Evolutionary conservation across 495 filamentous ascomycete species (phyloP).

Genomic region (Penicillium manginii): DNA sequence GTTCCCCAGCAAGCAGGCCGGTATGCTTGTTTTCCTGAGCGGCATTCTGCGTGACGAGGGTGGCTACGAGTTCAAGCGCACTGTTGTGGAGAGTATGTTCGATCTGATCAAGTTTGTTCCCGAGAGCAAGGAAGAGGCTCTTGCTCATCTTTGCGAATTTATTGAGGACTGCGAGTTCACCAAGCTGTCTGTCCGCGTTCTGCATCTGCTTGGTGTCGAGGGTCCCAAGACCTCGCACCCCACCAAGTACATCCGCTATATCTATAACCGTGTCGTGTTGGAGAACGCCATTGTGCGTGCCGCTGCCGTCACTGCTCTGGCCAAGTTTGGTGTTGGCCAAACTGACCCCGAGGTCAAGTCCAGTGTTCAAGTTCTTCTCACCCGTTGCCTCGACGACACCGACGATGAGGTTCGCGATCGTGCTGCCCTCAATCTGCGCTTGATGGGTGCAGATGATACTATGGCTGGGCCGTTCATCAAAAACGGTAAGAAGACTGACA

Average conservation of each 20-base stretch:
- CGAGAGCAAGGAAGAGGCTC: conserved; percentile 94
- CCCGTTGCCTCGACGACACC: conserved; percentile 91
- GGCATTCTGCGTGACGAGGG: conserved; percentile 95
- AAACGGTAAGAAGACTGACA: conserved; percentile 66
- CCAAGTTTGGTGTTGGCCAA: conserved; percentile 96
- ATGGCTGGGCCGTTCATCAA: conserved; percentile 84
- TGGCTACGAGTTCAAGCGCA: conserved; percentile 97
- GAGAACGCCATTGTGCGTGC: conserved; percentile 97
- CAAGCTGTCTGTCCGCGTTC: conserved; percentile 91
- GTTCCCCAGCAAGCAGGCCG: conserved; percentile 96
- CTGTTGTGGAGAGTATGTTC: conserved; percentile 98
- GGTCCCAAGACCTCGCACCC: conserved; percentile 94
- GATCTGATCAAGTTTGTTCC: conserved; percentile 99
- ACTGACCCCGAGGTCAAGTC: conserved; percentile 96
- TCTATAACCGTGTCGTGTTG: conserved; percentile 97
- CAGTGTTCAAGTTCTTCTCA: conserved; percentile 90
- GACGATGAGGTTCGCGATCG: conserved; percentile 98
- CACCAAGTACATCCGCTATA: conserved; percentile 98
- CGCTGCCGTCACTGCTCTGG: conserved; percentile 91
- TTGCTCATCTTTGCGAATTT: conserved; percentile 97
- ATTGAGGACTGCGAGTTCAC: conserved; percentile 99
- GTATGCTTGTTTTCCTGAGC: conserved; percentile 95
- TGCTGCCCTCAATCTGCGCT: conserved; percentile 85
- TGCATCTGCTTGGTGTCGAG: conserved; percentile 91
- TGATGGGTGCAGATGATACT: conserved; percentile 87